Evolutionary conservation across 371 early-diverging fungal species (phyloP).

Genomic region (Mortierella sp.): DNA sequence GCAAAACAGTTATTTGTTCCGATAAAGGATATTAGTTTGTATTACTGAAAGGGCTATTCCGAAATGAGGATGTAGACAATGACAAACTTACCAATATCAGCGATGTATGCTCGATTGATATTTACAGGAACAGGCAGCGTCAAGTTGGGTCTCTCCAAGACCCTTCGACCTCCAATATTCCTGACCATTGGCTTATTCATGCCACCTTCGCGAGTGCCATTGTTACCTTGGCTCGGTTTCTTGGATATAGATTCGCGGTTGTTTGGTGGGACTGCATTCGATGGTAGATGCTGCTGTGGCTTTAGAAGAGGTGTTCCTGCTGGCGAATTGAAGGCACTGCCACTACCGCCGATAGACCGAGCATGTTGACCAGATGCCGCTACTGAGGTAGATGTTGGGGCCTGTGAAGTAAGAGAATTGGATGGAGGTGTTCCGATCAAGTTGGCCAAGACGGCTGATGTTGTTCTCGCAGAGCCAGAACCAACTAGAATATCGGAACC

Average conservation of each 20-base stretch:
- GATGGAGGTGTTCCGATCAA: slow-evolving; percentile 36
- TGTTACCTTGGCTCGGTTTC: background rate
- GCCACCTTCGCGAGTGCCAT: background rate
- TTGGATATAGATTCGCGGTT: background rate
- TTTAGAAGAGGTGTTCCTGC: slow-evolving; percentile 44
- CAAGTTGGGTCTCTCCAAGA: slow-evolving; percentile 70
- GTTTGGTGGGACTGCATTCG: slow-evolving; percentile 5
- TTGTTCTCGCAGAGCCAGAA: slow-evolving; percentile 17
- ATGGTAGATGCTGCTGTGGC: slow-evolving; percentile 31
- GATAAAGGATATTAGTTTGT: background rate
- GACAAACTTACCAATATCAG: slow-evolving; percentile 68
- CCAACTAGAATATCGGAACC: slow-evolving; percentile 33
- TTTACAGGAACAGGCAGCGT: slow-evolving; percentile 83
- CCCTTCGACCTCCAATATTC: slow-evolving; percentile 43
- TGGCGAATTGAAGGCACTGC: slow-evolving; percentile 33
- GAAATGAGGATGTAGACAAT: background rate
- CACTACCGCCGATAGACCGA: slow-evolving; percentile 23
- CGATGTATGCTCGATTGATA: slow-evolving; percentile 79
- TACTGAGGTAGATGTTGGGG: background rate
- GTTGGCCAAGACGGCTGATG: slow-evolving; percentile 28
- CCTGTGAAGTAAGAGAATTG: slow-evolving; percentile 5
- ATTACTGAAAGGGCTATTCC: background rate
- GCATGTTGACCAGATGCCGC: slow-evolving; percentile 6
- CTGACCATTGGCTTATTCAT: slow-evolving; percentile 16
- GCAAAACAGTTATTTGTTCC: background rate